Conservation (phyloP, 1,139 yeast genomes). For the Candida sojae region DNA sequence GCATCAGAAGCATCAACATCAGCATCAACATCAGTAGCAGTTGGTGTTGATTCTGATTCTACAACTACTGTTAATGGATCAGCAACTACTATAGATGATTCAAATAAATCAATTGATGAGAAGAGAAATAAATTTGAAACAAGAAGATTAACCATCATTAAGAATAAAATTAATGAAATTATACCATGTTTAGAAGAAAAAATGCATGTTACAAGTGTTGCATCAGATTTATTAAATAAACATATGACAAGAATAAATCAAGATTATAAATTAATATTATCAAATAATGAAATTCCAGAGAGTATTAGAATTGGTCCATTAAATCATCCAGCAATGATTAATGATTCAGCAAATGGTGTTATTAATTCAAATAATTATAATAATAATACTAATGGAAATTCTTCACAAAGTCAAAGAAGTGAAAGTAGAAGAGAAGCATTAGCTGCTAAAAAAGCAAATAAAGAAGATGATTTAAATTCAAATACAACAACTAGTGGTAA, state of each 20-base stretch:
- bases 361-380: constrained; percentile 16
- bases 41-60: no score
- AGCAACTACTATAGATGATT: not conserved
- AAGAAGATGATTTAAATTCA: constrained; percentile 32
- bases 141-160: constrained; percentile 34
- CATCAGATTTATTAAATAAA: constrained; percentile 73
- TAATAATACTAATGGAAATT: constrained; percentile 32
- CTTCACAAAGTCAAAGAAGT: constrained; percentile 70
- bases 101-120: not conserved
- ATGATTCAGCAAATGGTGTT: constrained; percentile 41
- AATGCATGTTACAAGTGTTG: constrained; percentile 95
- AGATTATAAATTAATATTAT: constrained; percentile 71
- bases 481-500: constrained; percentile 14
- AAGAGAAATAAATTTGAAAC: constrained; percentile 9
- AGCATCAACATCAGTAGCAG: not conserved
- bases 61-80: no score
- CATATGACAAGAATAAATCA: constrained; percentile 75
- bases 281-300: constrained; percentile 76
- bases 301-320: constrained; percentile 66
- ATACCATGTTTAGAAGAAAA: constrained; percentile 95
- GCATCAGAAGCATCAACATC: not conserved
- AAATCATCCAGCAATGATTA: constrained; percentile 87
- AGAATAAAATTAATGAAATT: constrained; percentile 60
- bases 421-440: constrained; percentile 90
- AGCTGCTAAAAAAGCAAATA: constrained; percentile 74